Evolutionary conservation across 352 stramenopile species (phyloP).

Genomic region (Globisporangium okanoganense): DNA sequence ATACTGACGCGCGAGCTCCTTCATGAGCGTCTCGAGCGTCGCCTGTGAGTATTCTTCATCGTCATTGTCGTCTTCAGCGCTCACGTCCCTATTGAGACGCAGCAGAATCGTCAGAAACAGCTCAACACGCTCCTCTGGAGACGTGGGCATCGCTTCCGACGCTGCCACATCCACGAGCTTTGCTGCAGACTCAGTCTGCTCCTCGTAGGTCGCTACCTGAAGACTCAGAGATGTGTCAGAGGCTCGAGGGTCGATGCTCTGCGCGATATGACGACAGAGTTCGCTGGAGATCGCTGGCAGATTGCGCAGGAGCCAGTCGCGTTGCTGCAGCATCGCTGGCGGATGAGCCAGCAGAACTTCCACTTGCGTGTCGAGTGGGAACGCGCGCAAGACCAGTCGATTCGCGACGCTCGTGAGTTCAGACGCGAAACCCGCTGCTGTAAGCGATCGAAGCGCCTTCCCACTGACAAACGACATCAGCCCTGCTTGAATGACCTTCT

Average conservation of each 20-base stretch:
- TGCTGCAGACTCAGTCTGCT: not conserved
- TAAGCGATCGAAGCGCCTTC: constrained; percentile 30
- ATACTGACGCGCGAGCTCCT: constrained; percentile 56
- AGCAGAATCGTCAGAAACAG: constrained; percentile 73
- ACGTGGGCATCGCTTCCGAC: constrained; percentile 39
- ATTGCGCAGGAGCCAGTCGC: constrained; percentile 69
- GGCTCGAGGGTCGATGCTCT: constrained; percentile 36
- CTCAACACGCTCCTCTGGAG: constrained; percentile 61
- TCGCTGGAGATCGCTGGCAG: constrained; percentile 31
- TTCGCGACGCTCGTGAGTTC: constrained; percentile 33
- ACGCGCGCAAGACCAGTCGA: constrained; percentile 51
- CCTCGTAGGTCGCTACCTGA: not conserved
- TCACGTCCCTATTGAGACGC: constrained; percentile 36
- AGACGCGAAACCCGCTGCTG: constrained; percentile 35
- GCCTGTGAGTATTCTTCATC: constrained; percentile 37
- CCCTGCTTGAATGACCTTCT: constrained; percentile 46
- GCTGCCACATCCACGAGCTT: constrained; percentile 26
- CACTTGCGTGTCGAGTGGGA: constrained; percentile 46
- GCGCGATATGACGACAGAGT: constrained; percentile 36
- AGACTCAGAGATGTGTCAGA: not conserved
- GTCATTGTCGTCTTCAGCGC: not conserved
- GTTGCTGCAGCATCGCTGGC: constrained; percentile 51
- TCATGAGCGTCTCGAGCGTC: constrained; percentile 51
- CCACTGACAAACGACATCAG: constrained; percentile 38
- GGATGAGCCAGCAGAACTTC: constrained; percentile 47